Evolutionary conservation across 345 rosid genomes (phyloP).

Genomic region (Corymbia maculata): DNA sequence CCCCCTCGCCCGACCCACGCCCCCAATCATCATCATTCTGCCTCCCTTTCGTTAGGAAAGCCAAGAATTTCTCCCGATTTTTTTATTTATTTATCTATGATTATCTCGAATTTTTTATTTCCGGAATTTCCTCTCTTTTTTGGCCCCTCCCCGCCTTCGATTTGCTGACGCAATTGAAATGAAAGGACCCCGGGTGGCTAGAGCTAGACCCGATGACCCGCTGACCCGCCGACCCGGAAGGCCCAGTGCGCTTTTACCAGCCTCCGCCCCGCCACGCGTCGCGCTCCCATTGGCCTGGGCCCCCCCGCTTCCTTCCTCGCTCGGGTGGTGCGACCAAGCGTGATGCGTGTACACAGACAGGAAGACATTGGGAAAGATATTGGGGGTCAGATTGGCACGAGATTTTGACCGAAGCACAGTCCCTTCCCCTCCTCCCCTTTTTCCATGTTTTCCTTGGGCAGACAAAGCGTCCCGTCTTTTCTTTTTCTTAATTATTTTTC

Average conservation of each 20-base stretch:
- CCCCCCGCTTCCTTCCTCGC: no score
- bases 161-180: not conserved
- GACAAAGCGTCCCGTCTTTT: conserved; percentile 39
- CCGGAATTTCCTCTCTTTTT: no score
- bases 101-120: not conserved
- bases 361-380: not conserved
- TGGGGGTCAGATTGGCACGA: conserved; percentile 11
- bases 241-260: not conserved
- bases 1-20: not conserved
- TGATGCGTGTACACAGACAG: not conserved
- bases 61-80: not conserved
- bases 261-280: not conserved
- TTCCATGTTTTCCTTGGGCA: conserved; percentile 4
- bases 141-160: no score
- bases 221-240: not conserved
- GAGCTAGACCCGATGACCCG: not conserved
- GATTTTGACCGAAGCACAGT: conserved; percentile 24
- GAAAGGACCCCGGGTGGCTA: not conserved
- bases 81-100: not conserved
- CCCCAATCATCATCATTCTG: not conserved
- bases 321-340: not conserved
- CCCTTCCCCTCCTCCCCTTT: not conserved
- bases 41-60: not conserved
- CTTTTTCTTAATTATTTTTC: not conserved
- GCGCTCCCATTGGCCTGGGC: not conserved